Evolutionary conservation across 2,329 filamentous ascomycete species (phyloP).

Genomic region (Botrytis paeoniae): DNA sequence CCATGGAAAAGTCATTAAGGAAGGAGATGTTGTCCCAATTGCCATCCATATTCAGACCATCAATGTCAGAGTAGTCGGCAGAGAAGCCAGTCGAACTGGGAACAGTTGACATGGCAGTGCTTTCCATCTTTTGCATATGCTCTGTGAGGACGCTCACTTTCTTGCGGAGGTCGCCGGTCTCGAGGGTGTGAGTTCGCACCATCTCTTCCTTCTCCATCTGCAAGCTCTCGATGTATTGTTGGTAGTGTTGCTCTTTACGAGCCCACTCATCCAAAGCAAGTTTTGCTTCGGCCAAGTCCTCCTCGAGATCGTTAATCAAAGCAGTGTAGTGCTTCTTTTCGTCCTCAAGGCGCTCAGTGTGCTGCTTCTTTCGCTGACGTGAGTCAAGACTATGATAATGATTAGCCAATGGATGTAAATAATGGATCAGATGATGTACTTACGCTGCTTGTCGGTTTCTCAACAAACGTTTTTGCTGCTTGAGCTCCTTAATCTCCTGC

Average conservation of each 20-base stretch:
- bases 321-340: conserved; percentile 90
- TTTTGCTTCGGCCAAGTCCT: conserved; percentile 68
- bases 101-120: conserved; percentile 49
- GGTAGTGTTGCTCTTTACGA: conserved; percentile 70
- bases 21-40: conserved; percentile 82
- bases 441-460: conserved; percentile 97
- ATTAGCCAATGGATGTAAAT: conserved; percentile 28
- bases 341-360: conserved; percentile 93
- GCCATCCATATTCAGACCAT: conserved; percentile 75
- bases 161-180: conserved; percentile 88
- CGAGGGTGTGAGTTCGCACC: conserved; percentile 81
- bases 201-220: conserved; percentile 89
- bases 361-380: conserved; percentile 94
- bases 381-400: conserved; percentile 72
- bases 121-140: conserved; percentile 69
- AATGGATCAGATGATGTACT: conserved; percentile 41
- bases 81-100: conserved; percentile 62
- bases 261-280: conserved; percentile 68
- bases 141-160: conserved; percentile 81
- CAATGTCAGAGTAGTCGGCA: conserved; percentile 76
- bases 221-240: conserved; percentile 72
- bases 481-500: conserved; percentile 93
- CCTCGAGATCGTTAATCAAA: conserved; percentile 74
- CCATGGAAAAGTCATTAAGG: conserved; percentile 67
- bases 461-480: conserved; percentile 93